Evolutionary conservation across 2,329 filamentous ascomycete genomes (phyloP).

Genomic region (Gremmenia infestans): DNA sequence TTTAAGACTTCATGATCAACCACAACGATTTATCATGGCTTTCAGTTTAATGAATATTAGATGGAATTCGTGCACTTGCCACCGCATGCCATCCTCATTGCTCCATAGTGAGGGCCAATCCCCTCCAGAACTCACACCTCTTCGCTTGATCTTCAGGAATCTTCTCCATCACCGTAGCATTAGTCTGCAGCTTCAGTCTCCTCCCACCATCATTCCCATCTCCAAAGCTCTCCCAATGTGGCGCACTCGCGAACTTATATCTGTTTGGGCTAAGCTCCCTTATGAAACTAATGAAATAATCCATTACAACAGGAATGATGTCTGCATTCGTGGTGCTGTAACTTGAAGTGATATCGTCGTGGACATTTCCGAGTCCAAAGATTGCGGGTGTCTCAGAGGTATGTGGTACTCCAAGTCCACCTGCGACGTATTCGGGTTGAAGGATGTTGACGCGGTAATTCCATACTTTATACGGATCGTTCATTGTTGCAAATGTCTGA

Average conservation of each 20-base stretch:
- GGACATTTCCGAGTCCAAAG: conserved; percentile 33
- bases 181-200: conserved; percentile 25
- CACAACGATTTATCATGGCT: neutral
- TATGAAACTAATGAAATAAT: conserved; percentile 43
- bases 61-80: neutral
- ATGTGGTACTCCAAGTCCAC: conserved; percentile 35
- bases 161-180: conserved; percentile 26
- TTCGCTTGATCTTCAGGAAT: conserved; percentile 18
- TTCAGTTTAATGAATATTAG: neutral
- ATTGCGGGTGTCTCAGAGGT: conserved; percentile 34
- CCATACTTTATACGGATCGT: conserved; percentile 36
- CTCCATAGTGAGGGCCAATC: conserved; percentile 16
- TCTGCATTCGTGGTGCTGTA: conserved; percentile 30
- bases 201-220: conserved; percentile 14
- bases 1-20: neutral
- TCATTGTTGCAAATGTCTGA: conserved; percentile 24
- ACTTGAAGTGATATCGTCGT: conserved; percentile 29
- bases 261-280: conserved; percentile 36
- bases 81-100: conserved; percentile 5
- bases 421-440: conserved; percentile 33
- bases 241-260: conserved; percentile 26
- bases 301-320: conserved; percentile 33
- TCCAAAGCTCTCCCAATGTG: conserved; percentile 27
- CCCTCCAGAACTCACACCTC: conserved; percentile 28
- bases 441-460: conserved; percentile 45